Evolutionary conservation across 139 green algal genomes (phyloP).

Genomic region (Chlorella ohadii): DNA sequence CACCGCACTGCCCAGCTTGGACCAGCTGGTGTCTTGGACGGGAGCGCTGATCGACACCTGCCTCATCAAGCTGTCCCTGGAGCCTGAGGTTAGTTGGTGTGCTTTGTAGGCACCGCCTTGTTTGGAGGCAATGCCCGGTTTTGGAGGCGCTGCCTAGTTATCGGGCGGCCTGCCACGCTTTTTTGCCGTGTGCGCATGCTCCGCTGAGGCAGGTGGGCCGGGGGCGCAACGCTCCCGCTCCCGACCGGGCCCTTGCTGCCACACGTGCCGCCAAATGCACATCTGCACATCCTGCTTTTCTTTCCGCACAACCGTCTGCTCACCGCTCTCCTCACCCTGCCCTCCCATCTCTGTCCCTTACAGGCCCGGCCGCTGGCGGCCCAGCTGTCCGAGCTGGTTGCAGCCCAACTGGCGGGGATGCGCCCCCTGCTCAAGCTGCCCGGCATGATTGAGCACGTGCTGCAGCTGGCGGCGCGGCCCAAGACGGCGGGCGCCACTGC

Average conservation of each 20-base stretch:
- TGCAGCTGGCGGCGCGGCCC: conserved; percentile 4
- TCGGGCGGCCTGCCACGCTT: no score
- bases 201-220: no score
- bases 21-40: conserved; percentile 15
- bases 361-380: neutral
- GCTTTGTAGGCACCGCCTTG: no score
- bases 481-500: neutral
- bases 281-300: no score
- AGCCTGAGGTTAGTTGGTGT: neutral
- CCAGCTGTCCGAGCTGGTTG: neutral
- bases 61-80: conserved; percentile 5
- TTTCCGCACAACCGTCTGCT: no score
- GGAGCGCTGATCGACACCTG: conserved; percentile 15
- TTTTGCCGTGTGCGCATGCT: no score
- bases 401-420: neutral
- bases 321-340: neutral
- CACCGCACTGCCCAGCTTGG: neutral
- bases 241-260: no score
- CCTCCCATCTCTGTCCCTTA: neutral
- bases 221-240: no score
- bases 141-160: no score
- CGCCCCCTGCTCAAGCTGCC: conserved; percentile 9
- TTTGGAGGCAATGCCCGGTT: no score
- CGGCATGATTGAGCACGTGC: conserved; percentile 34
- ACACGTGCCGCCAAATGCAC: no score